Evolutionary conservation across 805 yeast genomes (phyloP).

Genomic region (Kodamaea laetipori): DNA sequence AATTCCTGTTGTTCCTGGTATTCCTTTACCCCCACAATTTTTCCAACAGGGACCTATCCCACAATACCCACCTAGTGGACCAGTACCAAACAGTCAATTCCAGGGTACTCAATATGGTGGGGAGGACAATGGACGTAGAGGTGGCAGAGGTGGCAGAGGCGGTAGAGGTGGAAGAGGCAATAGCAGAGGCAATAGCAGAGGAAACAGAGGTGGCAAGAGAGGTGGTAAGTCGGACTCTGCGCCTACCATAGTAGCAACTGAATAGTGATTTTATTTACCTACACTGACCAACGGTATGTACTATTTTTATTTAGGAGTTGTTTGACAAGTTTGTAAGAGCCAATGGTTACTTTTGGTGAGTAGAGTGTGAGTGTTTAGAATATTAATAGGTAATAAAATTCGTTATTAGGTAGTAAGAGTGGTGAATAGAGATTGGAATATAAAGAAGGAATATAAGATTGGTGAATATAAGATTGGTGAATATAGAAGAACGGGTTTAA

Average conservation of each 20-base stretch:
- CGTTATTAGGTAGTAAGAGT: too few species aligned
- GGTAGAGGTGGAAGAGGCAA: constrained; percentile 15
- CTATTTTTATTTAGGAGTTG: too few species aligned
- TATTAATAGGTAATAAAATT: too few species aligned
- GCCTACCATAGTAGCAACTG: not conserved
- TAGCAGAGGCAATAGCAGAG: constrained; percentile 14
- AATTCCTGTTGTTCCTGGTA: constrained; percentile 38
- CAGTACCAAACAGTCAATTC: constrained; percentile 2
- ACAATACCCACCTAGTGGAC: not conserved
- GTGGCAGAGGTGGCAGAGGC: constrained; percentile 24
- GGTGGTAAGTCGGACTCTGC: constrained; percentile 8
- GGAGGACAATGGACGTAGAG: constrained; percentile 17
- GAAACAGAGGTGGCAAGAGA: constrained; percentile 12
- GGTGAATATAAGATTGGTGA: too few species aligned
- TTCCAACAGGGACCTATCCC: constrained; percentile 23
- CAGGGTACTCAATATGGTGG: not conserved
- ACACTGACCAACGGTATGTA: too few species aligned
- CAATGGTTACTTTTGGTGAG: too few species aligned
- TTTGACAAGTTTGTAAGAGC: too few species aligned
- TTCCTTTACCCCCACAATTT: constrained; percentile 41
- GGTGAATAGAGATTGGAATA: too few species aligned
- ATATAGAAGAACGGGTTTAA: too few species aligned
- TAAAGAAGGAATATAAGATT: too few species aligned
- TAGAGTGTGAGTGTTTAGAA: too few species aligned
- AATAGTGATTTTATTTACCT: too few species aligned